Conservation (phyloP, 75 land plant genomes). For the Adiantum capillusveneris region DNA sequence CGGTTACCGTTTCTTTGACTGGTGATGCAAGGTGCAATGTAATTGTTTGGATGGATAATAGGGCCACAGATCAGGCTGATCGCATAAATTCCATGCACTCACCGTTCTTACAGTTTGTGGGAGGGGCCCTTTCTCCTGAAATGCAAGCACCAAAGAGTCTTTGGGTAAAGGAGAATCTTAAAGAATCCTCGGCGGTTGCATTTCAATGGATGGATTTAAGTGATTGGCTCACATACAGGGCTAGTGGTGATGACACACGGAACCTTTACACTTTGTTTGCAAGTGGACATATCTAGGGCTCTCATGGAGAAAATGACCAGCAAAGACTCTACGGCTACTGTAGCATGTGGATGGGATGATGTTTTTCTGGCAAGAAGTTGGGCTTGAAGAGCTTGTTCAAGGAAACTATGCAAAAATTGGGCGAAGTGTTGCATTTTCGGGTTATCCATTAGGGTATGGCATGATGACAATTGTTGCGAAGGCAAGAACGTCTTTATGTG, state of each 20-base stretch:
- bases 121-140: constrained; percentile 88
- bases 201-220: too few relatives aligned
- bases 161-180: too few relatives aligned
- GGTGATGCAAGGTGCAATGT: constrained; percentile 95
- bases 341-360: constrained; percentile 99
- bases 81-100: constrained; percentile 75
- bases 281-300: constrained; percentile 95
- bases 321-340: constrained; percentile 55
- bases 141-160: constrained; percentile 96
- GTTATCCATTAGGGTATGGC: constrained; percentile 90
- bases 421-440: constrained; percentile 92
- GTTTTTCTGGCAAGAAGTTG: constrained; percentile 98
- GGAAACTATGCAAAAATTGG: constrained; percentile 96
- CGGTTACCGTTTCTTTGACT: constrained; percentile 83
- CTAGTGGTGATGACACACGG: constrained; percentile 95
- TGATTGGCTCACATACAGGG: constrained; percentile 96
- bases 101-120: constrained; percentile 80
- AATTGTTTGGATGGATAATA: constrained; percentile 99
- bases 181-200: too few relatives aligned
- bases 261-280: constrained; percentile 93
- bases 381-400: constrained; percentile 90
- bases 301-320: constrained; percentile 59
- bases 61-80: constrained; percentile 89
- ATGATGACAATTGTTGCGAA: constrained; percentile 75
- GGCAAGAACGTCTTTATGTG: constrained; percentile 46